These are phyloP conservation scores for Tolypocladium inflatum DNA, from an alignment of 2,329 filamentous ascomycete genomes.

Conservation along the genomic window DNA sequence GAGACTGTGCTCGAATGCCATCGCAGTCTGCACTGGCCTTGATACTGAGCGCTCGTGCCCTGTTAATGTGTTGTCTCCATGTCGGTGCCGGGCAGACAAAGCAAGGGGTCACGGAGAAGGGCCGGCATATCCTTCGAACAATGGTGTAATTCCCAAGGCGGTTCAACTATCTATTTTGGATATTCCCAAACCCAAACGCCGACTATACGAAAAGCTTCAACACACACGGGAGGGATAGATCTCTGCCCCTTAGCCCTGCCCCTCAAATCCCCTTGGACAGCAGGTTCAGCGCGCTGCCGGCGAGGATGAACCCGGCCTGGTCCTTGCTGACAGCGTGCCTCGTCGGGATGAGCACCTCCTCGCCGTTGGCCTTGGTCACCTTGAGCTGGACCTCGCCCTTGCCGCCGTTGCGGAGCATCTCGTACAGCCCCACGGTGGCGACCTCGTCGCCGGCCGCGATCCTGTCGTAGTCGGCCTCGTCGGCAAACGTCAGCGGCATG, in stretches of 20 bases:
- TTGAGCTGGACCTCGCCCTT: conserved; percentile 63
- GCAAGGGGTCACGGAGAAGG: background rate
- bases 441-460: conserved; percentile 80
- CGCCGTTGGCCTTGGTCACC: conserved; percentile 53
- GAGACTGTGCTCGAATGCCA: background rate
- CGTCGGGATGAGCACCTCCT: conserved; percentile 62
- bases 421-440: conserved; percentile 70
- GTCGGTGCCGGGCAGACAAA: background rate
- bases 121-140: background rate
- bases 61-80: background rate
- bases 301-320: conserved; percentile 85
- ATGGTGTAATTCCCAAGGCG: background rate
- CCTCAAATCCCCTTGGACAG: conserved; percentile 50
- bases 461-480: conserved; percentile 80
- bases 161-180: background rate
- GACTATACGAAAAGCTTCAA: background rate
- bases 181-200: conserved; percentile 1
- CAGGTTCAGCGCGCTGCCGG: conserved; percentile 87
- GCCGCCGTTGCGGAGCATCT: conserved; percentile 72
- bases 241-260: no score
- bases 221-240: background rate
- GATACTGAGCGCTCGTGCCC: background rate
- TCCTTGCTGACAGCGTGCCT: conserved; percentile 83
- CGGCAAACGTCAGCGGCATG: conserved; percentile 81
- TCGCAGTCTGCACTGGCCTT: background rate